Percentiles rank a stretch among this genome's conserved stretches.
Conservation (phyloP, 352 stramenopile species). For the Globisporangium mamillatum region DNA sequence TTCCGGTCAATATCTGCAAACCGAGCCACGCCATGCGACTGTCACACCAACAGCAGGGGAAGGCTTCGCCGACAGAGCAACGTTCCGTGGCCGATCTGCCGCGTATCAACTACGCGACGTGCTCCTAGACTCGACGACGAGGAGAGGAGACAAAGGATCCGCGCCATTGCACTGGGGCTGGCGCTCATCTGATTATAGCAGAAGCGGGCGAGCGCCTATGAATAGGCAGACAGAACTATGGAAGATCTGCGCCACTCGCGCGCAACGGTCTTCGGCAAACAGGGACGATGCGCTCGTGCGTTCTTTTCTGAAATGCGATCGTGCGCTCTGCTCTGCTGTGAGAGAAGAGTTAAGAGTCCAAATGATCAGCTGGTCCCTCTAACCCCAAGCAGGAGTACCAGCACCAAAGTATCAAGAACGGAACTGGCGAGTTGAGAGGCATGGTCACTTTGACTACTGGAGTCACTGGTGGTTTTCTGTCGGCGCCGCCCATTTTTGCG, state of each 20-base stretch:
- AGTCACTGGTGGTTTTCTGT: not conserved
- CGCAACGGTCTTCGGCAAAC: not conserved
- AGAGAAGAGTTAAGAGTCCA: not conserved
- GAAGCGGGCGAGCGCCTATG: not conserved
- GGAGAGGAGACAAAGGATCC: not conserved
- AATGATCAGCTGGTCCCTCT: not conserved
- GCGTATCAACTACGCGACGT: not conserved
- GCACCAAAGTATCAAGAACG: not conserved
- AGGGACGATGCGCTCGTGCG: not conserved
- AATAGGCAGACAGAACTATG: not conserved
- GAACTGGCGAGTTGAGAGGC: conserved; percentile 2
- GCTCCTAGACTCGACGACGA: not conserved
- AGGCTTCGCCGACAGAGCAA: not conserved
- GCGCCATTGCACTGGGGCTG: not conserved
- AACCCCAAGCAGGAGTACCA: not conserved
- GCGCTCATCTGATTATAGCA: not conserved
- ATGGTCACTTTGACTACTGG: conserved; percentile 1
- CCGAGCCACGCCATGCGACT: not conserved
- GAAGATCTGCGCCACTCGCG: conserved; percentile 4
- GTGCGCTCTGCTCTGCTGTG: not conserved
- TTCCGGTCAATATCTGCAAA: not conserved
- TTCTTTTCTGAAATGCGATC: conserved; percentile 1
- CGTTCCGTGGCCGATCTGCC: not conserved
- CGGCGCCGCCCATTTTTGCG: not conserved
- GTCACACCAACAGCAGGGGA: not conserved